phyloP scores from a whole-genome alignment of 352 stramenopile species.

The Globisporangium apiculatum region DNA sequence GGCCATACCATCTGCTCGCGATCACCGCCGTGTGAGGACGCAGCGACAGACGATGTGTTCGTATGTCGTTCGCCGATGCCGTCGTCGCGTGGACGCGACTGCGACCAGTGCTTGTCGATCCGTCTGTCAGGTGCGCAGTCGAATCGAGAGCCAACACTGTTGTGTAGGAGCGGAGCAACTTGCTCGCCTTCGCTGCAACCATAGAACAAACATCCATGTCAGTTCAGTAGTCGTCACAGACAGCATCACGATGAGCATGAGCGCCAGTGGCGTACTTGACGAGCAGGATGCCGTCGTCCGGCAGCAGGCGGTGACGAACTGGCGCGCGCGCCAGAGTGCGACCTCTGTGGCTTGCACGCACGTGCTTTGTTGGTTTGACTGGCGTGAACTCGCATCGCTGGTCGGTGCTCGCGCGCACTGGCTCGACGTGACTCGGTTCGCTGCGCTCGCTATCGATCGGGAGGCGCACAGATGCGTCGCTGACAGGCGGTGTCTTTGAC shows the following conservation, averaged over 20 bases:
- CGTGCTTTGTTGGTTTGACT: constrained; percentile 35
- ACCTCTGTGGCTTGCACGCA: constrained; percentile 1
- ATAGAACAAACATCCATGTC: not conserved
- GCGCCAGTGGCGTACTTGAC: constrained; percentile 4
- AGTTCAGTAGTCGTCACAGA: not conserved
- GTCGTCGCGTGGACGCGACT: too few relatives aligned
- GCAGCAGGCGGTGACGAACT: constrained; percentile 20
- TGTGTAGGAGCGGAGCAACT: constrained; percentile 14
- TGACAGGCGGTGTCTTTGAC: too few relatives aligned
- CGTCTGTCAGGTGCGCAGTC: too few relatives aligned
- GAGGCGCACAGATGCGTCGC: too few relatives aligned
- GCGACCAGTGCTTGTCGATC: too few relatives aligned
- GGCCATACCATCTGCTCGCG: too few relatives aligned
- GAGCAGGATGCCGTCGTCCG: constrained; percentile 9
- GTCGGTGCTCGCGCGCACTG: not conserved
- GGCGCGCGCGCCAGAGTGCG: constrained; percentile 2
- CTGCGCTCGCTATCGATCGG: too few relatives aligned
- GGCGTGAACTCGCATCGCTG: constrained; percentile 49
- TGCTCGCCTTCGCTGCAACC: constrained; percentile 26
- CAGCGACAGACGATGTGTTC: too few relatives aligned
- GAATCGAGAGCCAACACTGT: too few relatives aligned
- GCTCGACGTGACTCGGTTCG: too few relatives aligned
- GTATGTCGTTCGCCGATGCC: too few relatives aligned
- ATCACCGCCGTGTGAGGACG: too few relatives aligned
- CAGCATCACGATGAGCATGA: not conserved